Evolutionary conservation across 176 grass and related monocot species (phyloP), one percentile per base, ranked within the genome.

Genomic region (Musa acuminata): DNA sequence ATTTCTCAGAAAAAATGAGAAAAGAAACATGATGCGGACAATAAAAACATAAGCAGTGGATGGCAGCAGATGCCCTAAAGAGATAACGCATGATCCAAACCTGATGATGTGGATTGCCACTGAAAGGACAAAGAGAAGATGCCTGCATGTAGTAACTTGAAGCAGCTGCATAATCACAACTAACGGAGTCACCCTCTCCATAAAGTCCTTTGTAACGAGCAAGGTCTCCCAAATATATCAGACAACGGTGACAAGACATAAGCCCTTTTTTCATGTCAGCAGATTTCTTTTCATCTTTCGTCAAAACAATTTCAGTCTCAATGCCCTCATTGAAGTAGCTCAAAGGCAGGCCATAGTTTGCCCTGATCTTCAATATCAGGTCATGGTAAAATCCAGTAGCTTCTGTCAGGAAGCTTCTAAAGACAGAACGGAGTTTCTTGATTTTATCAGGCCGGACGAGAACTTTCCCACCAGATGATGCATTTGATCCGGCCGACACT

Each of bases 171-270:
- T 91, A 98, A 74, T 93, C 95, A 62, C 82, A 84, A 52, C 69
- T 85, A 13, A 72, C 75, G 80, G 84, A 88, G 82, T 98, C 90
- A 27, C 74, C 84, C 63, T 93, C 95, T 55, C 90, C 95, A 79
- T 91, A 88, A 71, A 93, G 71, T 66, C 90, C 91, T 77, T 89
- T 98, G 69, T 94, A 98, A 64, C 95, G 90, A 54, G 95, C 88
- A 80, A 98, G 83, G 78, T 98, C 95, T 64, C 90, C 95, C 76
- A 93, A 80, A 82, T 98, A 98, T 85, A 98, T 98, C 78, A 98
- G 88, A 72, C 95, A 98, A 14, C 87, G 82, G 63, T 98, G 84
- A 73, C 95, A 98, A 85, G 95, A 93, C 79, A 91, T 55, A 60
- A 91, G 52, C 26, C 86, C 88, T 83, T 98, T 93, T 80, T 91